Conservation (phyloP, 2,329 filamentous ascomycete species). For the Cordyceps fumosorosea region DNA sequence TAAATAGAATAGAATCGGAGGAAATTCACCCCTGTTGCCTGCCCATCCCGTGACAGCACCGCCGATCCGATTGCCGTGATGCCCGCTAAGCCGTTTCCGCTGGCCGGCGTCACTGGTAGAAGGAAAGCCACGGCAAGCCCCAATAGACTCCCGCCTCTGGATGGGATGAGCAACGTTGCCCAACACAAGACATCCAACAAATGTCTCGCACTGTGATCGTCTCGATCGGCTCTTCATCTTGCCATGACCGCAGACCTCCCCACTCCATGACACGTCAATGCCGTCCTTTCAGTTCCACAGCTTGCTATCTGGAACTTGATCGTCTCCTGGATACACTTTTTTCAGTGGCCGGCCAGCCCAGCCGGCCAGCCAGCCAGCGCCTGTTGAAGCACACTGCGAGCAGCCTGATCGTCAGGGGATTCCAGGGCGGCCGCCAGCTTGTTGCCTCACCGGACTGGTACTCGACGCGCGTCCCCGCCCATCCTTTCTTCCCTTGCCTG, state of each 20-base stretch:
- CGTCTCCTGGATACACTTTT: neutral
- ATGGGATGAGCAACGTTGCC: too few species aligned
- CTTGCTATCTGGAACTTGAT: neutral
- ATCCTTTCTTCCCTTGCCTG: neutral
- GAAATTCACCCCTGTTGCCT: too few species aligned
- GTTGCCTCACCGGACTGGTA: too few species aligned
- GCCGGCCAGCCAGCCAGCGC: neutral
- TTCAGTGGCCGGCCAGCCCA: neutral
- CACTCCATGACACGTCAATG: neutral
- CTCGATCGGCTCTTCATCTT: neutral
- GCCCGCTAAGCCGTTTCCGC: neutral
- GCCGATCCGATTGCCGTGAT: neutral
- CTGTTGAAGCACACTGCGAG: too few species aligned
- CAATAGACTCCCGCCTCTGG: too few species aligned
- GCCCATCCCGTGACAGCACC: neutral
- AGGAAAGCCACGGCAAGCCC: too few species aligned
- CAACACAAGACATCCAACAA: too few species aligned
- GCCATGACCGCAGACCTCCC: neutral
- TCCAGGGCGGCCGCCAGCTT: neutral
- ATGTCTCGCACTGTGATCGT: neutral
- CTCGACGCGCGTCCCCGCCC: neutral
- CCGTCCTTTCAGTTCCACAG: neutral
- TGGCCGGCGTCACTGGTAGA: neutral
- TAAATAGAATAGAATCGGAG: too few species aligned
- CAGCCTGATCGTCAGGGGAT: neutral